These are phyloP conservation scores for Amphibolis antarctica DNA, from an alignment of 106 monocot species.

Conservation along the genomic window DNA sequence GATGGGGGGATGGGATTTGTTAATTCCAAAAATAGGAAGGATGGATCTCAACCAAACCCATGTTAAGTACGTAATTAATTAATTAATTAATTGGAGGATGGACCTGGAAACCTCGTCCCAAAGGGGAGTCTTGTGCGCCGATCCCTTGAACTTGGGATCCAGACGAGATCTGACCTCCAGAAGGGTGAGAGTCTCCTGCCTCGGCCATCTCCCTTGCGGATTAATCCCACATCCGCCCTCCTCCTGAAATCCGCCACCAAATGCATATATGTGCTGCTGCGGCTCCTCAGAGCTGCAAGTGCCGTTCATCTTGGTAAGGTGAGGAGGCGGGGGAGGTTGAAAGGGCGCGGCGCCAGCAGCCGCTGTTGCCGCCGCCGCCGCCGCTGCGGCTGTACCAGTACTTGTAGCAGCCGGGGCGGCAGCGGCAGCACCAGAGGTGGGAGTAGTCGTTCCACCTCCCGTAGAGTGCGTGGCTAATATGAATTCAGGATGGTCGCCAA, in stretches of 20 bases:
- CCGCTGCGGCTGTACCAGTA: no score
- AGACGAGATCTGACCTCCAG: constrained; percentile 56
- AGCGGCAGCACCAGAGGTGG: no score
- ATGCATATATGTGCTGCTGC: background rate
- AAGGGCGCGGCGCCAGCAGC: background rate
- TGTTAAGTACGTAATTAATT: no score
- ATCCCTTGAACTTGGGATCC: constrained; percentile 43
- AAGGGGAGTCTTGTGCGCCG: constrained; percentile 53
- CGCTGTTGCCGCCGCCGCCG: no score
- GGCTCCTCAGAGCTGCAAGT: background rate
- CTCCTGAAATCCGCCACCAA: background rate
- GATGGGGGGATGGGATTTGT: no score
- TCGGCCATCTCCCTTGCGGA: constrained; percentile 43
- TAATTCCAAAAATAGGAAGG: no score
- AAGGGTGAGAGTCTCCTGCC: constrained; percentile 70
- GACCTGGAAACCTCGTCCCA: constrained; percentile 86
- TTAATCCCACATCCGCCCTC: constrained; percentile 5
- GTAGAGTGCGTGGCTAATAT: no score
- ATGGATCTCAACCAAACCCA: no score
- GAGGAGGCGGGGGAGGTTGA: background rate
- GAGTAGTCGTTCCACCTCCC: no score
- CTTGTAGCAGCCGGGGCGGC: no score
- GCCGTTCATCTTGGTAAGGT: background rate
- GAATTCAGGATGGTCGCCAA: no score
- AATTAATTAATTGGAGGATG: background rate